Evolutionary conservation across 768 basidiomycete species (phyloP).

Genomic region (Serendipita indica): DNA sequence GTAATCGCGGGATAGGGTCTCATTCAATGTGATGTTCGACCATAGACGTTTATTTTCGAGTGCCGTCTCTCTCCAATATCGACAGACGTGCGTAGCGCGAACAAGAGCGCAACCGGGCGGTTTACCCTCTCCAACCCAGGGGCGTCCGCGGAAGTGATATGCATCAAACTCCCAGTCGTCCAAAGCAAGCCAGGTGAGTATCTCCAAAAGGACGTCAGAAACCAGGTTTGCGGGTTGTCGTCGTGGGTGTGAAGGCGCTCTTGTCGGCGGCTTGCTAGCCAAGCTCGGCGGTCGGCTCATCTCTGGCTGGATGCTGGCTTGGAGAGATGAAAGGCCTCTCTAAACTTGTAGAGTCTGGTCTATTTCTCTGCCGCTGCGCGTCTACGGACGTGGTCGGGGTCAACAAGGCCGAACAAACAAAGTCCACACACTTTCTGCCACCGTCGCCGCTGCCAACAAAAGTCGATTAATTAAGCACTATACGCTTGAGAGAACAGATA

Average conservation of each 20-base stretch:
- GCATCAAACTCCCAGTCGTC: background rate
- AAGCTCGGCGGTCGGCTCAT: no score
- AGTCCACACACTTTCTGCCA: no score
- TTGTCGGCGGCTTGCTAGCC: background rate
- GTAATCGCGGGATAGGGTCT: background rate
- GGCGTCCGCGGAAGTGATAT: background rate
- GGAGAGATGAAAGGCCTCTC: no score
- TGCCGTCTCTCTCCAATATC: background rate
- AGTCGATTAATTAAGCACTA: no score
- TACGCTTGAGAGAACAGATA: no score
- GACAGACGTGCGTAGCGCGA: background rate
- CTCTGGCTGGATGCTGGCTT: no score
- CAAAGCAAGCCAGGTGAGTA: background rate
- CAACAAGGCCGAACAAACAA: no score
- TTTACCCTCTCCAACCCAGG: background rate
- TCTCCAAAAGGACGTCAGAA: background rate
- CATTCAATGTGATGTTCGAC: background rate
- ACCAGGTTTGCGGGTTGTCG: background rate
- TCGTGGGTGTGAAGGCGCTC: background rate
- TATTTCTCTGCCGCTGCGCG: no score
- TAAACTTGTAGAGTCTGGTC: no score
- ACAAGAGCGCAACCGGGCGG: background rate
- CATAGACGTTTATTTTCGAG: background rate
- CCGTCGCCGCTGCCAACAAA: no score
- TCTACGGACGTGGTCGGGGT: no score